Base-by-base conservation (phyloP, 2,329 filamentous ascomycete species). In the Scedosporium dehoogii region DNA sequence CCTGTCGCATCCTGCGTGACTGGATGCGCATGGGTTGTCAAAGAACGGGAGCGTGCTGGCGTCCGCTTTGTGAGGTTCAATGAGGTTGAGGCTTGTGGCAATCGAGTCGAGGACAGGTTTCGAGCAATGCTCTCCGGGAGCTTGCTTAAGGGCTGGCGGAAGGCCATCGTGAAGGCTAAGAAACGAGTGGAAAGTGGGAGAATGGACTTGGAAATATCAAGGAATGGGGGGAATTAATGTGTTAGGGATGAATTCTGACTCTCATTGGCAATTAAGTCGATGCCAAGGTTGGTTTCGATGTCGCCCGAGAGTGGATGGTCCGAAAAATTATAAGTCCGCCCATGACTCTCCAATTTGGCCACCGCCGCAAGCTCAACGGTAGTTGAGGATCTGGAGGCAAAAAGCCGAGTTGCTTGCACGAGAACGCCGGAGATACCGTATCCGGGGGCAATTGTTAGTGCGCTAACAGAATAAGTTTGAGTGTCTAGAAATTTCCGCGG, bases 1-100 rank as follows among this genome's bases (percentile, higher is more conserved):
- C 82, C 84, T 0, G 84, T 84, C 6, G 83, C 80, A 81, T 91
- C 82, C 73, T 96, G 91, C 0, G 90, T 92, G 23, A 94, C 91
- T 6, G 91, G 90, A 10, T 90, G 89, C 4, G 85, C 85, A 21
- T 73, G 69, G 46, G 74, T 76, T 61, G 75, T 74, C 59, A 78
- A 66, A 38, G 69, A 65, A 64, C 74, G 69, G 62, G 55, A 12
- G 9, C 59, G 42, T 10, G 55, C 42, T 14, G 60, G 60, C 14
- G 29, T 18, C 23, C 41, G 60, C 25, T 48, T 16, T 6, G 51
- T 27, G 38, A 53, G 38, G 21, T 38, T 41, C n/a, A 55, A 57
- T 38, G 59, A 55, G 38, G 33, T 38, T 16, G 53, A 6, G 16
- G 18, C 33, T 44, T 41, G 51, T 3, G 51, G 21, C 12, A 62